Conservation (phyloP, 768 basidiomycete genomes). For the Austroboletus eburneus region DNA sequence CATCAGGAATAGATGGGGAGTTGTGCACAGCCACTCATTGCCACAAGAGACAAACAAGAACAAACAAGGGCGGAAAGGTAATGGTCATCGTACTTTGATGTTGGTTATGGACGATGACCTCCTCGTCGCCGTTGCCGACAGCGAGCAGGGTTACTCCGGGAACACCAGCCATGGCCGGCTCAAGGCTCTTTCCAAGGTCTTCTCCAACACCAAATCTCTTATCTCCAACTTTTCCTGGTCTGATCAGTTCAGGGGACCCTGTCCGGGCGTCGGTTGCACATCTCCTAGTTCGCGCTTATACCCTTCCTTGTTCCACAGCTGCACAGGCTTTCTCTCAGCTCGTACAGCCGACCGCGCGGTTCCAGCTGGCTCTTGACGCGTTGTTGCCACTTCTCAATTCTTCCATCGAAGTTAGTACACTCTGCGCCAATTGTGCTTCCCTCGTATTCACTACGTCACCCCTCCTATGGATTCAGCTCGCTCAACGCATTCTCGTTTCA, state of each 20-base stretch:
- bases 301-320: slow-evolving; percentile 72
- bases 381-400: slow-evolving; percentile 66
- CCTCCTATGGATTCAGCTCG: slow-evolving; percentile 41
- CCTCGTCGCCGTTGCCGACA: slow-evolving; percentile 30
- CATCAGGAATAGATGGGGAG: no score
- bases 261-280: slow-evolving; percentile 63
- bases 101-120: slow-evolving; percentile 32
- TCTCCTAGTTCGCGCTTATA: slow-evolving; percentile 60
- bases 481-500: slow-evolving; percentile 71
- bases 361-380: slow-evolving; percentile 82
- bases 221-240: slow-evolving; percentile 29
- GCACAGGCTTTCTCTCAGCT: slow-evolving; percentile 72
- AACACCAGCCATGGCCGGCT: slow-evolving; percentile 25
- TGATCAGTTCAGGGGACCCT: slow-evolving; percentile 37
- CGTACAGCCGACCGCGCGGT: slow-evolving; percentile 70
- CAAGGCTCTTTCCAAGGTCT: slow-evolving; percentile 31
- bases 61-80: slow-evolving; percentile 9
- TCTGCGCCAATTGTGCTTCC: slow-evolving; percentile 11
- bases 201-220: slow-evolving; percentile 32
- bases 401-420: slow-evolving; percentile 49
- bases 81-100: background rate
- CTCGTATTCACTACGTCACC: slow-evolving; percentile 15
- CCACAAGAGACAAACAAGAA: slow-evolving; percentile 22
- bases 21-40: slow-evolving; percentile 10
- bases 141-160: slow-evolving; percentile 29